Evolutionary conservation across 257 asterid species (phyloP).

Genomic region (Nicotiana otophora): DNA sequence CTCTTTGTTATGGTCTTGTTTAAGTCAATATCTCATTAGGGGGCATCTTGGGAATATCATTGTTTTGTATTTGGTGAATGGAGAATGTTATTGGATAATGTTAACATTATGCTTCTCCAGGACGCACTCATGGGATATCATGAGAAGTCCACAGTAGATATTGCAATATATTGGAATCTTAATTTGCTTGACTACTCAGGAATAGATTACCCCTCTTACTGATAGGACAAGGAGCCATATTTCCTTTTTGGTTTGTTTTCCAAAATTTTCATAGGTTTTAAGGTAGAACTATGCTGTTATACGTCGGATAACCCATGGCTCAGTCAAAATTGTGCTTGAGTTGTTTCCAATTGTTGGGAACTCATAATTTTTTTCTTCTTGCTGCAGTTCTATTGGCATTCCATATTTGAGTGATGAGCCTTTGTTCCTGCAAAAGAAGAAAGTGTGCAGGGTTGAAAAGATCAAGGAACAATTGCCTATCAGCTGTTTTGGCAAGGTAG

Average conservation of each 20-base stretch:
- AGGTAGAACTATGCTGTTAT: background rate
- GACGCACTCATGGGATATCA: background rate
- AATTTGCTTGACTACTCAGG: background rate
- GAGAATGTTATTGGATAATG: background rate
- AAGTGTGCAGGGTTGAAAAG: background rate
- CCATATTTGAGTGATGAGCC: conserved; percentile 9
- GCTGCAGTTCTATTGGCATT: conserved; percentile 11
- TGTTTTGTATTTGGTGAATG: background rate
- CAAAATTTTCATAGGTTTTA: background rate
- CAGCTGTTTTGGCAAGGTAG: background rate
- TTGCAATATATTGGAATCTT: background rate
- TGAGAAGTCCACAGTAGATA: background rate
- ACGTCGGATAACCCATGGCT: background rate
- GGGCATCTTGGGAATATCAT: background rate
- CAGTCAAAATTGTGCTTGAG: background rate
- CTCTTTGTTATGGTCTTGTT: background rate
- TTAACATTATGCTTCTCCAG: background rate
- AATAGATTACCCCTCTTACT: background rate
- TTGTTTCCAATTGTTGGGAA: background rate
- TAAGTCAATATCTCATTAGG: background rate
- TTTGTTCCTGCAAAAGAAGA: background rate
- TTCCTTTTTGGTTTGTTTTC: background rate
- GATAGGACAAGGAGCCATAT: background rate
- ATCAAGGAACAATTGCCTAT: background rate
- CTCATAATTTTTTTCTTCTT: background rate